Evolutionary conservation across 495 filamentous ascomycete genomes (phyloP).

Genomic region (Aspergillus cavernicola): DNA sequence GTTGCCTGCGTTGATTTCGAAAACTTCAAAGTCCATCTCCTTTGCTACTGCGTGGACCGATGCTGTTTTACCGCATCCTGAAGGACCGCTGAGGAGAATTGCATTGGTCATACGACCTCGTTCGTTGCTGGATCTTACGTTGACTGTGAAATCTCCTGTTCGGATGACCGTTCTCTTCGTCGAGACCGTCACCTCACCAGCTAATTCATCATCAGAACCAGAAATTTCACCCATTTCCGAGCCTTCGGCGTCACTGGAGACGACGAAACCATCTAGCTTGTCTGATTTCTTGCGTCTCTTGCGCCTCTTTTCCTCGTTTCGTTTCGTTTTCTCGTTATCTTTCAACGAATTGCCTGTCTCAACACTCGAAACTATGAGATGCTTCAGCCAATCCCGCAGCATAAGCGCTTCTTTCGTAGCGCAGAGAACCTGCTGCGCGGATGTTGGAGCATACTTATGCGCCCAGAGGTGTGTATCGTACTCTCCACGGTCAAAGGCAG

Average conservation of each 20-base stretch:
- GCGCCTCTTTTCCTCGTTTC: slow-evolving; percentile 43
- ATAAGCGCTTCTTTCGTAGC: slow-evolving; percentile 64
- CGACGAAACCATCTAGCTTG: slow-evolving; percentile 78
- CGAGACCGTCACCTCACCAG: slow-evolving; percentile 33
- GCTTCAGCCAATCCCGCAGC: slow-evolving; percentile 80
- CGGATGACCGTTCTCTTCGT: slow-evolving; percentile 63
- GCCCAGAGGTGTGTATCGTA: slow-evolving; percentile 74
- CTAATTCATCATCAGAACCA: slow-evolving; percentile 58
- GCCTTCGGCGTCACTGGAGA: slow-evolving; percentile 78
- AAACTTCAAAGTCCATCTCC: slow-evolving; percentile 90
- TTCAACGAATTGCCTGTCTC: slow-evolving; percentile 53
- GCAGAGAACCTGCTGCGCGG: slow-evolving; percentile 72
- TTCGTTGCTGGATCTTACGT: slow-evolving; percentile 28
- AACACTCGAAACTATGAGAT: slow-evolving; percentile 68
- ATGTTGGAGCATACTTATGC: slow-evolving; percentile 80
- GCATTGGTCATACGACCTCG: slow-evolving; percentile 52
- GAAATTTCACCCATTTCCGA: slow-evolving; percentile 70
- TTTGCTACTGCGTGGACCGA: slow-evolving; percentile 92
- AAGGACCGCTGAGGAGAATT: slow-evolving; percentile 82
- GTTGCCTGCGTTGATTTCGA: slow-evolving; percentile 85
- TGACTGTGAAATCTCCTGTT: slow-evolving; percentile 43
- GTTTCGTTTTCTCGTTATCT: slow-evolving; percentile 40
- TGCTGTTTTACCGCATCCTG: slow-evolving; percentile 91
- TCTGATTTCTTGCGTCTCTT: slow-evolving; percentile 67
- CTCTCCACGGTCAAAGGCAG: slow-evolving; percentile 73